Percentiles rank a stretch among this genome's conserved stretches.
Evolutionary conservation across 805 yeast species (phyloP).

Genomic region (Ogataea trehalophila): DNA sequence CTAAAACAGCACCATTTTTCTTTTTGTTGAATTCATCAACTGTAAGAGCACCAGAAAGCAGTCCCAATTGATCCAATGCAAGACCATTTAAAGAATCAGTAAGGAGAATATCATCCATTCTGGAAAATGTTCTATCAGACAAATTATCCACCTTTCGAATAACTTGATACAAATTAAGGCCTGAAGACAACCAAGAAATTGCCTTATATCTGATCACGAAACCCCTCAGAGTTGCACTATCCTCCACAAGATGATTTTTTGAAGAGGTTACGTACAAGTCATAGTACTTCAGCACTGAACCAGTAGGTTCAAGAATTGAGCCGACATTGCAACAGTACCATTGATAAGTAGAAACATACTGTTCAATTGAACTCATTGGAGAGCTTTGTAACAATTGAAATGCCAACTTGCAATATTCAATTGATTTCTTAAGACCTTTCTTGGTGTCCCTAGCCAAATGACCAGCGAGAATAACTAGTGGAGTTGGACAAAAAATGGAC

Average conservation of each 20-base stretch:
- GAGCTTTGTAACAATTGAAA: constrained; percentile 31
- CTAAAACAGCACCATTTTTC: not conserved
- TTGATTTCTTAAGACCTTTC: constrained; percentile 32
- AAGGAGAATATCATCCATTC: not conserved
- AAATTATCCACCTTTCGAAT: constrained; percentile 4
- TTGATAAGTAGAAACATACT: constrained; percentile 38
- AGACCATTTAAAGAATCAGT: not conserved
- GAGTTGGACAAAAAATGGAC: constrained; percentile 35
- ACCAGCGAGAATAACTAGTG: constrained; percentile 37
- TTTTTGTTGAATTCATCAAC: not conserved
- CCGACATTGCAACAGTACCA: constrained; percentile 39
- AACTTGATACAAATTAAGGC: constrained; percentile 7
- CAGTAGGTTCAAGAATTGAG: constrained; percentile 36
- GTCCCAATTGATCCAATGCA: constrained; percentile 1
- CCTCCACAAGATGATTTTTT: constrained; percentile 1
- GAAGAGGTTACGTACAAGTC: constrained; percentile 15
- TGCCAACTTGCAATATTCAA: constrained; percentile 39
- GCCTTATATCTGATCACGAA: constrained; percentile 10
- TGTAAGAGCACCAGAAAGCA: constrained; percentile 5
- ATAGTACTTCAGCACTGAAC: constrained; percentile 25
- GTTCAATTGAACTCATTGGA: constrained; percentile 29
- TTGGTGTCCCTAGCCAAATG: constrained; percentile 26
- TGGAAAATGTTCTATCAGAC: not conserved
- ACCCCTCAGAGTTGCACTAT: constrained; percentile 1
- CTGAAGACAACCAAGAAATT: constrained; percentile 12